Base-by-base conservation (phyloP, 1,139 yeast genomes). In the Blastobotrys elegans region DNA sequence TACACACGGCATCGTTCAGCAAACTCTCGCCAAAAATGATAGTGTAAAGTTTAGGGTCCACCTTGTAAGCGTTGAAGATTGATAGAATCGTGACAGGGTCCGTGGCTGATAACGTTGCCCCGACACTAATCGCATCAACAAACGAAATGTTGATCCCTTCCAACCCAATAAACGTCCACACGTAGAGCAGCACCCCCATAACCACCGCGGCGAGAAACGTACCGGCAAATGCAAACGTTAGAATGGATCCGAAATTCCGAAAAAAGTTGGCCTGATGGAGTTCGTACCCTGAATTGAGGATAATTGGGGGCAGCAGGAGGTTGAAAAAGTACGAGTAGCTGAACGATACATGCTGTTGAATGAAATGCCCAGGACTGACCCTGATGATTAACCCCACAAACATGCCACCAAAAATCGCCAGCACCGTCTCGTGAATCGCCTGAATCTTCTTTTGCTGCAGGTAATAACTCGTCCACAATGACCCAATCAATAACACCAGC, bases 71-170 rank as follows among this genome's bases (percentile, higher is more conserved):
- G 62, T 92, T 92, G 74, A 94, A 94, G 52, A 94, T 94, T 13
- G 97, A 89, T 58, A 94, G 71, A 61, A 94, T 92, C 1, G 99
- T 94, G 31, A 94, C 97, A 0, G 99, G 99, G 65, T 94, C 99
- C 0, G 99, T 94, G 20, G 99, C 99, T 0, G 96, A 87, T 43
- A 94, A 74, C 0, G 98, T 90, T 2, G 99, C 98, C 11, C 98
- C 99, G 10, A 94, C 96, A 0, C 96, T 92, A 51, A 94, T 75
- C 0, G 98, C 97, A 65, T 92, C 97, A 22, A 92, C 96, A 68
- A 92, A 89, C 48, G 96, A 92, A 50, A 94, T 79, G 53, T 82
- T 72, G 45, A 92, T 79, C 27, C 92, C 87, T 64, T 94, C 99
- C 40, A 94, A 67, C 0, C 98, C 98, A 55, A 92, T 67, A 3